phyloP scores from a whole-genome alignment of 129 eudicot genomes.

The Flaveria ramosissima region DNA sequence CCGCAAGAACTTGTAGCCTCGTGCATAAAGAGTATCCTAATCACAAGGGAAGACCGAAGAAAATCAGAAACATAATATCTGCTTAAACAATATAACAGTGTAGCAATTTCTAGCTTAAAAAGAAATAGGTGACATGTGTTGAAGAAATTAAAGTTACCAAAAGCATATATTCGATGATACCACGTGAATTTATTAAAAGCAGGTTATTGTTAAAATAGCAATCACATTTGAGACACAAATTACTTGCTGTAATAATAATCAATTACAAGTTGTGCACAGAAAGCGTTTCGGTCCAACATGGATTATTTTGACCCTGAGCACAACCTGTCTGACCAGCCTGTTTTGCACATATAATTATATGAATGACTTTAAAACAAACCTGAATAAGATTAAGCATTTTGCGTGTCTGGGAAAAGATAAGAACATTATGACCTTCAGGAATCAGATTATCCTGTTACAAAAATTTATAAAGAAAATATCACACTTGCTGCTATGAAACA shows the following conservation, averaged over 20 bases:
- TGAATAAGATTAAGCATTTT: conserved; percentile 93
- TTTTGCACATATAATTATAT: neutral
- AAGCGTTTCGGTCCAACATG: neutral
- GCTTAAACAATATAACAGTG: neutral
- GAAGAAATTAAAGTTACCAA: neutral
- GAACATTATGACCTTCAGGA: conserved; percentile 84
- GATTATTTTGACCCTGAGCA: neutral
- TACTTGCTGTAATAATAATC: neutral
- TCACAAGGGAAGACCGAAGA: conserved; percentile 14
- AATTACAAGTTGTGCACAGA: neutral
- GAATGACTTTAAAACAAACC: conserved; percentile 38
- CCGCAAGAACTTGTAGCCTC: conserved; percentile 64
- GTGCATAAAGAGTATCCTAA: conserved; percentile 62
- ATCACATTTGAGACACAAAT: neutral
- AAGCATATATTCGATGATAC: neutral
- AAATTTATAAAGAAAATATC: conserved; percentile 16
- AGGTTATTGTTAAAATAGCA: neutral
- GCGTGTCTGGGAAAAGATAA: conserved; percentile 93
- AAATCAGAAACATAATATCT: neutral
- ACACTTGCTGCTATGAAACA: neutral
- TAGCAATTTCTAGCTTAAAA: neutral
- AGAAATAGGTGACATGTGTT: neutral
- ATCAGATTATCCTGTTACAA: conserved; percentile 60
- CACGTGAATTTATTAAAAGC: neutral
- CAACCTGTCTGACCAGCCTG: neutral